Evolutionary conservation across 345 rosid species (phyloP), one percentile per base, ranked within the genome.

Genomic region (Gynandropsis gynandra): DNA sequence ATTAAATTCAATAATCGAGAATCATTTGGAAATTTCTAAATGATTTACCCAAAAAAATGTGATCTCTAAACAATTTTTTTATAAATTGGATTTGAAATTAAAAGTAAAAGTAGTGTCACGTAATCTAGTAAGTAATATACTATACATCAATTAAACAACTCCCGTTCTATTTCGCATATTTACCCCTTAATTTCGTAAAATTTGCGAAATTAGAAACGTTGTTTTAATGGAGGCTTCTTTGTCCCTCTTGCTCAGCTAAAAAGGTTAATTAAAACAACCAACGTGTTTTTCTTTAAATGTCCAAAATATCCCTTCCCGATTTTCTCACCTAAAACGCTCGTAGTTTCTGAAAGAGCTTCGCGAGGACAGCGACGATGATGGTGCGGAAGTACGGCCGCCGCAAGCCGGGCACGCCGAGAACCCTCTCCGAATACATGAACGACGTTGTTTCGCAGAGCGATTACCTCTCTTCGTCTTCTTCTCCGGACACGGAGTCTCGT

Each of bases 301-400:
- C 66, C 46, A 6, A 39, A 62, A 19, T 49, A 36, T 52, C 63
- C 53, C 49, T 32, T 1, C 32, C 38, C 29, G 5, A 29, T 13
- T 61, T 61, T 50, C 53, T 61, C 61, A 67, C 52, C 58, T 67
- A 50, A 59, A 66, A 47, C 18, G 53, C 66, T 56, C 33, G 54
- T 42, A 40, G 5, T 54, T 47, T 8, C 61, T 10, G 52, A 41
- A 41, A 54, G 59, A 49, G 54, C 58, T 40, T 19, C 15, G 11
- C 19, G 56, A 44, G 27, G 48, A 14, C 27, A 8, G 42, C 49
- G 65, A 58, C 62, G 47, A 87, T 87, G 98, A 82, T 85, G 50
- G 95, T 79, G 52, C 73, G 98, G 61, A 85, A 93, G 0, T 92
- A 87, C 83, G 96, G 97, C 56, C 93, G 97, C 56, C 95, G 98